Conservation (phyloP, 1,139 yeast genomes). For the Yamadazyma friedrichii region DNA sequence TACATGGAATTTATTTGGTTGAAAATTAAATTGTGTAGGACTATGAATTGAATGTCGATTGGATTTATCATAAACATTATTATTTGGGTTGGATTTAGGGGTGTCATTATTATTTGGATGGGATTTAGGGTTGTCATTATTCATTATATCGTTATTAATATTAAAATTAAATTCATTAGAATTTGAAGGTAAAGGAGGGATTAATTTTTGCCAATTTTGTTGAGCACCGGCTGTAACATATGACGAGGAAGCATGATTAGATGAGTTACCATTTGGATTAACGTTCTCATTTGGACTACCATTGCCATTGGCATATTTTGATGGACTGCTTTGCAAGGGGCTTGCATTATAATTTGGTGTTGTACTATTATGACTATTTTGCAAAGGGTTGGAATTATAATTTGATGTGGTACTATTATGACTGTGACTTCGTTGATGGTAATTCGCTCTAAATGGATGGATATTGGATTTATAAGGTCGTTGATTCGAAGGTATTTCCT, state of each 20-base stretch:
- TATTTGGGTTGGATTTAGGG: neutral
- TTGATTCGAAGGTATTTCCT: neutral
- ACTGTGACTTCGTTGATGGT: constrained; percentile 16
- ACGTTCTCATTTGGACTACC: too few species aligned
- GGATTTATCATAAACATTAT: constrained; percentile 5
- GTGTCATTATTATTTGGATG: neutral
- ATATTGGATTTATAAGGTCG: constrained; percentile 1
- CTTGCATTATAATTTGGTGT: neutral
- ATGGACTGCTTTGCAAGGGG: too few species aligned
- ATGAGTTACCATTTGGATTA: too few species aligned
- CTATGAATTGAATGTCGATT: constrained; percentile 19
- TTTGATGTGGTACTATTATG: constrained; percentile 8
- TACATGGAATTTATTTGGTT: constrained; percentile 6
- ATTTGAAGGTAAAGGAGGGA: constrained; percentile 21
- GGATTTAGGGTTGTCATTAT: constrained; percentile 5
- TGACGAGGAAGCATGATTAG: neutral
- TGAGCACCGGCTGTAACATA: neutral
- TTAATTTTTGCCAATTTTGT: constrained; percentile 19
- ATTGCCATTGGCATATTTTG: too few species aligned
- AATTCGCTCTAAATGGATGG: constrained; percentile 2
- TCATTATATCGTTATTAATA: constrained; percentile 12
- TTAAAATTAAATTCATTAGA: constrained; percentile 13
- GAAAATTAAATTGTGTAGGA: neutral
- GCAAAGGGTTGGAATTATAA: too few species aligned
- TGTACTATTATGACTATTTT: constrained; percentile 10